phyloP scores from a whole-genome alignment of 176 grass and related monocot genomes.

The Eragrostis nindensis region DNA sequence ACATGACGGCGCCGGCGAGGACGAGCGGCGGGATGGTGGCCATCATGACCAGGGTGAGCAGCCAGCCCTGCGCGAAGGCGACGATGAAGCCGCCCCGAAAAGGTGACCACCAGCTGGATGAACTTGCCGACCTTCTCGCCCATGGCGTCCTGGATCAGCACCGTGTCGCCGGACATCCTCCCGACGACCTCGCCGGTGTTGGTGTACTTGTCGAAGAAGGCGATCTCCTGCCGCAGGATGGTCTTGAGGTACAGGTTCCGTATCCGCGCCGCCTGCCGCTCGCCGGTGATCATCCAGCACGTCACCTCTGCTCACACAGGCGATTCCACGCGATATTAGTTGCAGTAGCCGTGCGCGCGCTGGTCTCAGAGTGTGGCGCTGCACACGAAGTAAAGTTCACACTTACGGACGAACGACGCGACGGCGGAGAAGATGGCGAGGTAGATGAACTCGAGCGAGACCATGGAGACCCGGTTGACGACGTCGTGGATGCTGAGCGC shows the following conservation, averaged over 20 bases:
- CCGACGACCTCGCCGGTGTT: conserved; percentile 94
- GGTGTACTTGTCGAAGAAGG: conserved; percentile 95
- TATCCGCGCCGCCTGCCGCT: conserved; percentile 92
- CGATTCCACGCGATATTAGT: not conserved
- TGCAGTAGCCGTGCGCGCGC: not conserved
- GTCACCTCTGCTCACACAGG: conserved; percentile 67
- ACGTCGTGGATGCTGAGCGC: conserved; percentile 60
- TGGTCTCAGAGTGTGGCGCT: not conserved
- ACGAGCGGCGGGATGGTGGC: conserved; percentile 89
- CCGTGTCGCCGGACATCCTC: conserved; percentile 96
- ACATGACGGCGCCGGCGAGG: conserved; percentile 78
- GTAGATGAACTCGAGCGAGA: conserved; percentile 86
- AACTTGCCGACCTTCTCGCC: conserved; percentile 99
- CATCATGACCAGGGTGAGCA: conserved; percentile 89
- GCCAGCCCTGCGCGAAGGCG: conserved; percentile 91
- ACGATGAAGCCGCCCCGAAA: conserved; percentile 93
- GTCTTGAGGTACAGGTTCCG: conserved; percentile 94
- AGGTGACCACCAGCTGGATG: conserved; percentile 81
- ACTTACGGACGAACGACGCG: conserved; percentile 94
- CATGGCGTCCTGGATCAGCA: conserved; percentile 99
- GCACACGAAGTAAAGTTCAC: not conserved
- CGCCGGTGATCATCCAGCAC: conserved; percentile 98
- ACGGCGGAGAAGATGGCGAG: conserved; percentile 74
- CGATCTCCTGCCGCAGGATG: conserved; percentile 93
- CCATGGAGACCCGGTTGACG: conserved; percentile 70